Conservation (phyloP, 257 asterid genomes). For the Thymus mandschuricus region DNA sequence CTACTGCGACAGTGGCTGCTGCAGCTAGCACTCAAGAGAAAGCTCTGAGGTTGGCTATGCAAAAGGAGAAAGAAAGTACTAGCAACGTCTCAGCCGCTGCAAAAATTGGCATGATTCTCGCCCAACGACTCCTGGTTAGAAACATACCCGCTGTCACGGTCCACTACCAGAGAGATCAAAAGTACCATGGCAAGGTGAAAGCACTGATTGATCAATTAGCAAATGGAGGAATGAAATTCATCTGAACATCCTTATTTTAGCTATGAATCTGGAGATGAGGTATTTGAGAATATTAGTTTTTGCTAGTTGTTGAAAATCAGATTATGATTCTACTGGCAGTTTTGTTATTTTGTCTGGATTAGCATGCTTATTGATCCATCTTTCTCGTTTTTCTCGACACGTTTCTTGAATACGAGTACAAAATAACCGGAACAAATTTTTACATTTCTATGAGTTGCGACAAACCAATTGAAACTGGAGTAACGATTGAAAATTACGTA, state of each 20-base stretch:
- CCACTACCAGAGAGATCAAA: constrained; percentile 70
- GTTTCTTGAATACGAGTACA: too few relatives aligned
- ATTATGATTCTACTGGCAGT: too few relatives aligned
- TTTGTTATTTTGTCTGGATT: too few relatives aligned
- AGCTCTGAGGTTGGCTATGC: constrained; percentile 69
- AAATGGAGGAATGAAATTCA: constrained; percentile 67
- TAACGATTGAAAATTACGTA: too few relatives aligned
- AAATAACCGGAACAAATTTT: too few relatives aligned
- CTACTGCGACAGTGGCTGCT: constrained; percentile 88
- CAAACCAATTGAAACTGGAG: too few relatives aligned
- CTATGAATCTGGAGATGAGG: neutral
- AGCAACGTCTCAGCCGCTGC: constrained; percentile 94
- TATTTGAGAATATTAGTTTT: neutral
- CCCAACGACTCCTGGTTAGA: constrained; percentile 61
- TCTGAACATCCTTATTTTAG: constrained; percentile 32
- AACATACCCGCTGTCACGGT: constrained; percentile 80
- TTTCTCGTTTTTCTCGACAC: too few relatives aligned
- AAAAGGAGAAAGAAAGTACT: constrained; percentile 59
- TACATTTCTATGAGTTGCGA: too few relatives aligned
- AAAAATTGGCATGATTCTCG: constrained; percentile 84
- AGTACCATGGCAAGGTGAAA: constrained; percentile 87
- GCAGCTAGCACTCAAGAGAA: constrained; percentile 97
- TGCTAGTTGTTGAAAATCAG: neutral
- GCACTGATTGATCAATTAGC: constrained; percentile 79
- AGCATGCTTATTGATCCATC: too few relatives aligned